phyloP scores from a whole-genome alignment of 129 eudicot genomes.

The carrot (Daucus carota) region DH1_v3.0 NC_030382.2:12883501-12884000 shows the following conservation, averaged over 20 bases:
- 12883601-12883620: constrained; percentile 71
- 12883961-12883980: neutral
- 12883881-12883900: constrained; percentile 80
- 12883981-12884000: constrained; percentile 1
- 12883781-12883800: constrained; percentile 47
- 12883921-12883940: neutral
- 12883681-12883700: neutral
- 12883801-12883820: constrained; percentile 64
- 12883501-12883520: neutral
- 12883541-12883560: constrained; percentile 73
- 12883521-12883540: constrained; percentile 93
- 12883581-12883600: constrained; percentile 66
- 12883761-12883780: constrained; percentile 68
- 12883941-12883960: neutral
- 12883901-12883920: constrained; percentile 27
- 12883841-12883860: constrained; percentile 98
- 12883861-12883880: constrained; percentile 74
- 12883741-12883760: constrained; percentile 96
- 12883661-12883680: neutral
- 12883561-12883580: constrained; percentile 72
- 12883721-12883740: constrained; percentile 94
- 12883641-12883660: neutral
- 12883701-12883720: constrained; percentile 1
- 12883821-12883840: constrained; percentile 90
- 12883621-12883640: constrained; percentile 36